These are phyloP conservation scores for Tylopilus intermedius DNA, from an alignment of 768 basidiomycete genomes.

Conservation along the genomic window DNA sequence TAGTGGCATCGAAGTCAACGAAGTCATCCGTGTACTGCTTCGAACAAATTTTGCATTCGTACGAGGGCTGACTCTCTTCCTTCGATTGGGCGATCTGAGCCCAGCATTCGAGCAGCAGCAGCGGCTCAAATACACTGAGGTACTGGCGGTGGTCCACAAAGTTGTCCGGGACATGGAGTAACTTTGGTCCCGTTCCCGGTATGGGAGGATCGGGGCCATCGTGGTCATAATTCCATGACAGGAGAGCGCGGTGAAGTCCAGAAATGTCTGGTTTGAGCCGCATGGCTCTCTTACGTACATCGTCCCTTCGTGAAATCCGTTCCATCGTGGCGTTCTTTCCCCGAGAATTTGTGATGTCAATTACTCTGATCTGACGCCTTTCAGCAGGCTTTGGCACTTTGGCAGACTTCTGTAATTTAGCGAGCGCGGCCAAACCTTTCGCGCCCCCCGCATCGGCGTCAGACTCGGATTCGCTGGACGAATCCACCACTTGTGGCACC, in stretches of 20 bases:
- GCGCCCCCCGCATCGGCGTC: conserved; percentile 42
- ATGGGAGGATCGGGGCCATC: conserved; percentile 58
- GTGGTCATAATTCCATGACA: conserved; percentile 86
- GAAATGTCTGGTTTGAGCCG: conserved; percentile 82
- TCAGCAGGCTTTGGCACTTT: conserved; percentile 52
- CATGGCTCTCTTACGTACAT: conserved; percentile 53
- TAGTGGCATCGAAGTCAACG: conserved; percentile 68
- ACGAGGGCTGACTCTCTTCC: conserved; percentile 51
- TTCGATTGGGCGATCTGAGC: conserved; percentile 77
- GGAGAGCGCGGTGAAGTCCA: conserved; percentile 65
- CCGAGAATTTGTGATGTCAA: conserved; percentile 46
- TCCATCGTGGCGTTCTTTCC: conserved; percentile 43
- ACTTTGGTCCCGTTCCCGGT: conserved; percentile 28
- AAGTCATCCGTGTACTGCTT: conserved; percentile 77
- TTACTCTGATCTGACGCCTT: conserved; percentile 58
- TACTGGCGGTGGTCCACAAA: conserved; percentile 70
- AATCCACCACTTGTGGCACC: conserved; percentile 7
- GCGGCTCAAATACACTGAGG: conserved; percentile 71
- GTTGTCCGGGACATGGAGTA: conserved; percentile 51
- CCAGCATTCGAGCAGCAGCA: conserved; percentile 89
- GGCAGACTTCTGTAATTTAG: conserved; percentile 57
- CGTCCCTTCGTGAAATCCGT: conserved; percentile 52
- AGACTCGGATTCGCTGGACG: conserved; percentile 43
- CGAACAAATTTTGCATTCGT: conserved; percentile 60
- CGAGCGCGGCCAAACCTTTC: conserved; percentile 49